A percentile compares a stretch with the other conserved stretches of the same genome.
phyloP scores from a whole-genome alignment of 1,284 basidiomycete species.

The Quambalaria eucalypti region DNA sequence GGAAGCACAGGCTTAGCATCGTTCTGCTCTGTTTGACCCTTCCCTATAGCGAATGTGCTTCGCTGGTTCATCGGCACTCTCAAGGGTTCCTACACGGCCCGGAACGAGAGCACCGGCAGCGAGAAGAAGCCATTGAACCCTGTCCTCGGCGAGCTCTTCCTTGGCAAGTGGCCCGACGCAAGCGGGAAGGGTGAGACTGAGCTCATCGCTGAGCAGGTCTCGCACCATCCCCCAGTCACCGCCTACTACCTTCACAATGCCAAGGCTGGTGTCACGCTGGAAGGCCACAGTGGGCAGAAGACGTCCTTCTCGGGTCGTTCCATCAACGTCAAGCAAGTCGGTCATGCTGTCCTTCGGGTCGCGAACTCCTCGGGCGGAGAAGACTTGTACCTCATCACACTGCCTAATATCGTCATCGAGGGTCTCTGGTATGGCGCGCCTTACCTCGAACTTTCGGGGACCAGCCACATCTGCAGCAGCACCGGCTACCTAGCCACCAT shows the following conservation, averaged over 20 bases:
- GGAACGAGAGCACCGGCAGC: constrained; percentile 57
- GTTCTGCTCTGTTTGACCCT: not conserved
- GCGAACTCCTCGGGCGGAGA: constrained; percentile 56
- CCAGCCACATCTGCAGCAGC: constrained; percentile 72
- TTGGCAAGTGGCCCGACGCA: constrained; percentile 77
- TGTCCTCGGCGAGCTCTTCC: constrained; percentile 80
- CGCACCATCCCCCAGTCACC: constrained; percentile 55
- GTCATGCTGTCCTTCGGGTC: constrained; percentile 77
- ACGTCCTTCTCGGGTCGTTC: constrained; percentile 61
- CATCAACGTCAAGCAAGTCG: constrained; percentile 89
- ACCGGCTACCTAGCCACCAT: constrained; percentile 63
- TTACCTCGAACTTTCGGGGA: constrained; percentile 78
- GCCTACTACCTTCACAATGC: constrained; percentile 68
- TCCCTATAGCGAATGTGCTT: constrained; percentile 22
- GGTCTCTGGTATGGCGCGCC: constrained; percentile 54
- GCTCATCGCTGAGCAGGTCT: constrained; percentile 76
- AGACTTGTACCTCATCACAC: constrained; percentile 73
- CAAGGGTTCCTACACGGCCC: constrained; percentile 79
- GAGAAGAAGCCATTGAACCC: constrained; percentile 98
- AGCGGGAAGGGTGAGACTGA: constrained; percentile 71
- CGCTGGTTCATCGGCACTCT: constrained; percentile 56
- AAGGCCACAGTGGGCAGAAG: constrained; percentile 92
- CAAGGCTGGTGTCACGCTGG: constrained; percentile 66
- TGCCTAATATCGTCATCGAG: constrained; percentile 54
- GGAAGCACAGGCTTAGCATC: not conserved